Conservation (phyloP, 129 eudicot genomes). For the Calendula officinalis region DNA sequence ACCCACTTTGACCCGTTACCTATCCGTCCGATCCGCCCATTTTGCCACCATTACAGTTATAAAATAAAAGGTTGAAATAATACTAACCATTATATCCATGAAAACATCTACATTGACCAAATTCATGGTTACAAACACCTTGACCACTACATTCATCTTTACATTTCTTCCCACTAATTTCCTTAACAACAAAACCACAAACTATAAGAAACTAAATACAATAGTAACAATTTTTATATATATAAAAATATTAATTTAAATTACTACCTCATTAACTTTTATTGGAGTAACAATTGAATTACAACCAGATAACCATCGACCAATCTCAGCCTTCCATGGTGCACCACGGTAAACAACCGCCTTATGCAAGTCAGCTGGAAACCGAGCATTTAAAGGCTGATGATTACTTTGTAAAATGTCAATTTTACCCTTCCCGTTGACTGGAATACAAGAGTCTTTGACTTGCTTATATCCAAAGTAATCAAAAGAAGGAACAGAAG, state of each 20-base stretch:
- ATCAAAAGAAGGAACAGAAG: constrained; percentile 49
- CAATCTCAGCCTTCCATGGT: constrained; percentile 94
- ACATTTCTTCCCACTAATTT: constrained; percentile 76
- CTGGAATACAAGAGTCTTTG: constrained; percentile 44
- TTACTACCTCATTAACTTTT: constrained; percentile 65
- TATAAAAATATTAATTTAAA: neutral
- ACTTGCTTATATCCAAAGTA: constrained; percentile 54
- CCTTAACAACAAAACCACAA: constrained; percentile 40
- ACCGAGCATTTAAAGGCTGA: constrained; percentile 42
- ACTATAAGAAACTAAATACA: constrained; percentile 14
- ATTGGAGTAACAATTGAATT: constrained; percentile 45
- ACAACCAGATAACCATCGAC: constrained; percentile 89
- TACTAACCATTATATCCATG: constrained; percentile 89
- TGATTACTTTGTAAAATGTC: constrained; percentile 19
- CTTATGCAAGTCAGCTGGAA: constrained; percentile 69
- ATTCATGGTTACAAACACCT: constrained; percentile 82
- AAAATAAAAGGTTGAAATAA: constrained; percentile 18
- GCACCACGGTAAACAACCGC: constrained; percentile 90
- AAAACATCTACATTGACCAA: constrained; percentile 92
- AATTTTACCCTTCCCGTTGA: constrained; percentile 36
- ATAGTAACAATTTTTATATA: neutral
- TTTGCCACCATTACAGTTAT: neutral
- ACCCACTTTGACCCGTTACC: neutral
- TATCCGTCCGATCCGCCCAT: neutral
- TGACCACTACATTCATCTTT: constrained; percentile 72